Base-by-base conservation (phyloP, 495 filamentous ascomycete species). In the Gamarada debralockiae region DNA sequence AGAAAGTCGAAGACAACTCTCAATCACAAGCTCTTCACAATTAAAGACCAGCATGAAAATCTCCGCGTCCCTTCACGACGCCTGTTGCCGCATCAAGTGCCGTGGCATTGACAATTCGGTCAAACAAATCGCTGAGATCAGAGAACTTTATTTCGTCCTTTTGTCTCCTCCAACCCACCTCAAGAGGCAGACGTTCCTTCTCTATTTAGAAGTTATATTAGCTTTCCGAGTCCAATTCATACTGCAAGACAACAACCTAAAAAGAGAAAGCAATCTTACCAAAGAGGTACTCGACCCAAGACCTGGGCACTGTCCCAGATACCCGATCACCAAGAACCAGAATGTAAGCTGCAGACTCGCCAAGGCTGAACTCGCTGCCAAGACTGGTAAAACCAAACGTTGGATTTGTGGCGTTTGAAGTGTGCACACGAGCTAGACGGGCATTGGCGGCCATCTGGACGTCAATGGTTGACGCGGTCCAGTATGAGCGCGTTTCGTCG, bases 271-370 rank as follows among this genome's bases (percentile, higher is more conserved):
- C 39, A 8, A 14, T 27, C 71, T 59, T 53, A 77, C 73, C 59
- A 52, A 79, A 79, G n/a, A 75, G 60, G 52, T 69, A 77, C 39
- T 75, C 67, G 5, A 75, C 68, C 38, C 63, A 65, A 1, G 17
- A 23, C 56, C 68, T 60, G 3, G 67, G 65, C 6, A 70, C 73
- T 0, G 65, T 72, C 5, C 60, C 67, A 8, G 61, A 25, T 18
- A 54, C 40, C 31, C 63, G 65, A 50, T 77, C 69, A 1, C 76
- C 77, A 17, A 81, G 58, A 1, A 68, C 59, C 13, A 71, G 43
- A 17, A 78, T 57, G 36, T 73, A 71, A 17, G 76, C 74, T 13
- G 70, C 70, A 1, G 67, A 56, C 65, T 79, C 77, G 1, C 72
- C 76, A 4, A 73, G 48, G 34, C 65, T 73, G 53, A 78, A 76